phyloP scores from a whole-genome alignment of 2,329 filamentous ascomycete species.

The Fusarium drepaniforme region DNA sequence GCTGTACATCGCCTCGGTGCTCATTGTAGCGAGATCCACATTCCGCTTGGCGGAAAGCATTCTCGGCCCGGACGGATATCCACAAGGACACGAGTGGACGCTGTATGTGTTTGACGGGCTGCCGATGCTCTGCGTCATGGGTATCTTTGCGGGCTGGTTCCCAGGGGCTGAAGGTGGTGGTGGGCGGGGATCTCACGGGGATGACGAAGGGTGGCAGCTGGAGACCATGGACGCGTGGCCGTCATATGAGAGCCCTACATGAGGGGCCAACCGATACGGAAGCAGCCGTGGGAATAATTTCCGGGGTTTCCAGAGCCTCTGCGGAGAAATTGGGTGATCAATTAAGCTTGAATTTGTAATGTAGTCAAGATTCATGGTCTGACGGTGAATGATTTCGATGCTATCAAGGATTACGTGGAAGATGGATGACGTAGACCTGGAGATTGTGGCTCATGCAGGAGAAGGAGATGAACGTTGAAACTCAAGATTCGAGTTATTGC shows the following conservation, averaged over 20 bases:
- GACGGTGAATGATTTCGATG: neutral
- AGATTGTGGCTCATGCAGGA: neutral
- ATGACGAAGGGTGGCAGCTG: conserved; percentile 7
- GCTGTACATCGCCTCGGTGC: conserved; percentile 51
- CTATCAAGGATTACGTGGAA: neutral
- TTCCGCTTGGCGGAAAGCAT: conserved; percentile 63
- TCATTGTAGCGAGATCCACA: conserved; percentile 58
- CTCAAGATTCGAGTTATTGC: neutral
- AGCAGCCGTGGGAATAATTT: neutral
- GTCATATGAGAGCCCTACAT: conserved; percentile 4
- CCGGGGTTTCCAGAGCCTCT: neutral
- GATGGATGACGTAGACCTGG: neutral
- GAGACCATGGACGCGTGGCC: conserved; percentile 16
- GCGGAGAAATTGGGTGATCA: neutral
- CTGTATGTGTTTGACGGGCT: conserved; percentile 58
- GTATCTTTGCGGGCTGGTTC: conserved; percentile 36
- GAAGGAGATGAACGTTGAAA: neutral
- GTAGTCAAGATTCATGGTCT: neutral
- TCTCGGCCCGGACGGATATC: conserved; percentile 55
- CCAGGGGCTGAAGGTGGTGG: conserved; percentile 21
- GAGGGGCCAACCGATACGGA: neutral
- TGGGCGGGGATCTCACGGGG: neutral
- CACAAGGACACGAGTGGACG: conserved; percentile 55
- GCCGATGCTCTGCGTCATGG: conserved; percentile 40
- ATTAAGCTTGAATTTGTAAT: conserved; percentile 8